These are phyloP conservation scores for Mycena galericulata DNA, from an alignment of 768 basidiomycete genomes.

Conservation along the genomic window DNA sequence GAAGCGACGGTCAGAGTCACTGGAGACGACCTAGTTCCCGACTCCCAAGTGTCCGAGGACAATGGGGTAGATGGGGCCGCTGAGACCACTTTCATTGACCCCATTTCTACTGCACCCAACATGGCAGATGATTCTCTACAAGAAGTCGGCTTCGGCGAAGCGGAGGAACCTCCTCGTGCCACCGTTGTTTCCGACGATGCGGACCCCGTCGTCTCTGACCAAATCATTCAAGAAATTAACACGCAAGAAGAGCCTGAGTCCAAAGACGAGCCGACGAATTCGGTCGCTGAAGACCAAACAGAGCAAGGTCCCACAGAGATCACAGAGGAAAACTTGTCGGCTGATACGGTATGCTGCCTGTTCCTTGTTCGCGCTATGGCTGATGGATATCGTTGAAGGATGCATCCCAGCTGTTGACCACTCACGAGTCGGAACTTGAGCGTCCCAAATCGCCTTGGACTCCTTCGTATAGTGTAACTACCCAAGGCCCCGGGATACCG, in stretches of 20 bases:
- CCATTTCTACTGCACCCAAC: neutral
- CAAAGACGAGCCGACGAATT: neutral
- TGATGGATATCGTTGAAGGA: neutral
- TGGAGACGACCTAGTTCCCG: neutral
- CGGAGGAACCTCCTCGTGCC: neutral
- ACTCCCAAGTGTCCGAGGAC: neutral
- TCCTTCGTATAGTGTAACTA: slow-evolving; percentile 48
- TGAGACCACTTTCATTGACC: neutral
- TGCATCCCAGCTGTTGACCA: slow-evolving; percentile 3
- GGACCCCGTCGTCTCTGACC: neutral
- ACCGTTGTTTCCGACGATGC: neutral
- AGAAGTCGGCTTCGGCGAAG: neutral
- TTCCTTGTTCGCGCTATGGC: neutral
- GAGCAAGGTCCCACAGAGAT: neutral
- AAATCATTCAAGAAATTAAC: neutral
- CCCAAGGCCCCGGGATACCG: slow-evolving; percentile 31
- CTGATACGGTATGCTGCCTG: neutral
- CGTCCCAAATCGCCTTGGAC: slow-evolving; percentile 44
- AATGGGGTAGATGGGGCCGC: neutral
- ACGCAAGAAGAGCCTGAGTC: neutral
- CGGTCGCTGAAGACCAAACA: neutral
- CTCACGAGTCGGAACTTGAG: slow-evolving; percentile 11
- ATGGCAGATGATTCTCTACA: neutral
- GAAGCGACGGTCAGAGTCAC: neutral
- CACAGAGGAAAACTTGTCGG: neutral